phyloP scores from a whole-genome alignment of 805 yeast genomes.

The Candida mattraensis region DNA sequence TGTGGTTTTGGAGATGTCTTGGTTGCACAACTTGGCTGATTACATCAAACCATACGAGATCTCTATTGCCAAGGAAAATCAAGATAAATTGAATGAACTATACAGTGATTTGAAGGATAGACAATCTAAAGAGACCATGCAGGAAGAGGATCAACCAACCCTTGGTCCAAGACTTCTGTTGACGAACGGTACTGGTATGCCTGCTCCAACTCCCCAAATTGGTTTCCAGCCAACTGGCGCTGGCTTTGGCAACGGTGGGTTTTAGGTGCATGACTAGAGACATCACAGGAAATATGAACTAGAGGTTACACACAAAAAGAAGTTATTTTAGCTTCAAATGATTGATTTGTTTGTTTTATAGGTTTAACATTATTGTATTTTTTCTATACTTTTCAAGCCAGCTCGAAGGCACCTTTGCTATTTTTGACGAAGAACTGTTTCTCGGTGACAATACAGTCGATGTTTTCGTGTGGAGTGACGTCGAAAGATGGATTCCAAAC shows the following conservation, averaged over 20 bases:
- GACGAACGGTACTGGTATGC: constrained; percentile 66
- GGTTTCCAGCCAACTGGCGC: constrained; percentile 72
- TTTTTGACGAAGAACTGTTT: constrained; percentile 53
- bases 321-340: too few species aligned
- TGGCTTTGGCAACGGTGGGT: constrained; percentile 60
- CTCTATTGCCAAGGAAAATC: constrained; percentile 79
- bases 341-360: constrained; percentile 2
- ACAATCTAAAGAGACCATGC: constrained; percentile 54
- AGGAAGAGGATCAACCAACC: constrained; percentile 48
- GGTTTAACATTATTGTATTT: constrained; percentile 9
- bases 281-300: too few species aligned
- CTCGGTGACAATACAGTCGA: constrained; percentile 91
- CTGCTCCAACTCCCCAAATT: constrained; percentile 40
- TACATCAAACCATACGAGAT: constrained; percentile 91
- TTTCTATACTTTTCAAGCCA: constrained; percentile 1
- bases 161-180: constrained; percentile 73
- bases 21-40: constrained; percentile 84
- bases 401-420: too few species aligned
- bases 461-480: constrained; percentile 79
- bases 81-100: constrained; percentile 60
- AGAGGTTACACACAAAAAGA: too few species aligned
- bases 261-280: constrained; percentile 19
- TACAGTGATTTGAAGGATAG: constrained; percentile 71
- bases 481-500: constrained; percentile 99
- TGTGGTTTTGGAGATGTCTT: constrained; percentile 81